Evolutionary conservation across 371 early-diverging fungal genomes (phyloP).

Genomic region (Rhizopus delemar): DNA sequence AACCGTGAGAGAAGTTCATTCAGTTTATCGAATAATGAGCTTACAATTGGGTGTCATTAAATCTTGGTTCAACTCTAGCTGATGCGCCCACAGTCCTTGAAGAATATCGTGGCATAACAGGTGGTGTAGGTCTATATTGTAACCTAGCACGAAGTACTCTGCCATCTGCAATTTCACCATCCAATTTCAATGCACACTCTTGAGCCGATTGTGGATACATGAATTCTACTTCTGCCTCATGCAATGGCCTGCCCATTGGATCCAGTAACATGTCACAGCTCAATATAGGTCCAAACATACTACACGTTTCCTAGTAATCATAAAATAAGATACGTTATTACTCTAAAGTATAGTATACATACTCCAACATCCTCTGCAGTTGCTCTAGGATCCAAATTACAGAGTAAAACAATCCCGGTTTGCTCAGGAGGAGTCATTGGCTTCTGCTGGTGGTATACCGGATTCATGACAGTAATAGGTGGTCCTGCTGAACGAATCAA

Average conservation of each 20-base stretch:
- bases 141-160: slow-evolving; percentile 34
- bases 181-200: slow-evolving; percentile 43
- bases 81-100: slow-evolving; percentile 24
- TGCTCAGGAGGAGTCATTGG: slow-evolving; percentile 11
- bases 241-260: slow-evolving; percentile 40
- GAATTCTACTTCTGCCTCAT: slow-evolving; percentile 53
- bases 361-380: slow-evolving; percentile 63
- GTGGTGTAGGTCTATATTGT: slow-evolving; percentile 21
- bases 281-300: slow-evolving; percentile 40
- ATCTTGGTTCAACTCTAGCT: slow-evolving; percentile 10
- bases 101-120: slow-evolving; percentile 25
- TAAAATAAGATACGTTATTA: neutral
- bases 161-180: slow-evolving; percentile 52
- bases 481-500: neutral
- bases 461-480: neutral
- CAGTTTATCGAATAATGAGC: neutral
- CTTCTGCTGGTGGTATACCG: slow-evolving; percentile 1
- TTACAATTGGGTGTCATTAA: neutral
- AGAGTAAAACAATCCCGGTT: slow-evolving; percentile 46
- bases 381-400: slow-evolving; percentile 59
- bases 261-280: slow-evolving; percentile 44
- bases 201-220: slow-evolving; percentile 35
- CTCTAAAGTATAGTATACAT: slow-evolving; percentile 11
- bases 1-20: neutral
- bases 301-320: slow-evolving; percentile 31